These are phyloP conservation scores for Rhodocollybia butyracea DNA, from an alignment of 768 basidiomycete genomes.

Conservation along the genomic window DNA sequence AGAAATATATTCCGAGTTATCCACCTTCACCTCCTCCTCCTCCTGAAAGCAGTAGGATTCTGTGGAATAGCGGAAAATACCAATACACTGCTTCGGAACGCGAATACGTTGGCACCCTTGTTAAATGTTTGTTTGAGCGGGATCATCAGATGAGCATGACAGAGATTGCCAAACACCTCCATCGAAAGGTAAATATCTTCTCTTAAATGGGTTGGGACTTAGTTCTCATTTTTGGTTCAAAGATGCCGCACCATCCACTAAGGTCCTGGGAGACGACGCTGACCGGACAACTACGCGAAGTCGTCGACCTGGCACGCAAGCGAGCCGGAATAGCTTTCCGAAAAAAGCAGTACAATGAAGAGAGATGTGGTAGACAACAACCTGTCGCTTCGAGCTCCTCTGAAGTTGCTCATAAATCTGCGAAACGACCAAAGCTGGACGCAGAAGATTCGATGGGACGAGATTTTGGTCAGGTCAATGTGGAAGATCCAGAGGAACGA, in stretches of 20 bases:
- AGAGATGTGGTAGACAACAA: neutral
- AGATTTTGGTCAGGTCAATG: constrained; percentile 52
- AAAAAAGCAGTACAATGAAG: constrained; percentile 25
- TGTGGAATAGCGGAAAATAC: constrained; percentile 28
- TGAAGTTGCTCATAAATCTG: neutral
- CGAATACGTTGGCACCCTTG: constrained; percentile 44
- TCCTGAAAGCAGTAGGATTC: constrained; percentile 25
- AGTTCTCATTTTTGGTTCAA: neutral
- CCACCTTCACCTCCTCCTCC: constrained; percentile 47
- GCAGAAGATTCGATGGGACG: constrained; percentile 17
- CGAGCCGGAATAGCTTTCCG: constrained; percentile 48
- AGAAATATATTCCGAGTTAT: constrained; percentile 3
- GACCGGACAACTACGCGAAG: constrained; percentile 23
- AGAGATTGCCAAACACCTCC: constrained; percentile 35
- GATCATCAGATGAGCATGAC: constrained; percentile 42
- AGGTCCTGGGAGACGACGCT: constrained; percentile 51
- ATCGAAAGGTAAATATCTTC: constrained; percentile 40
- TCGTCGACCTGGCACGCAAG: constrained; percentile 47
- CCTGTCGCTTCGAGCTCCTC: too few relatives aligned
- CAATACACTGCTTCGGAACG: constrained; percentile 50
- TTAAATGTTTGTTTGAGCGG: constrained; percentile 40
- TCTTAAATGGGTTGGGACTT: neutral
- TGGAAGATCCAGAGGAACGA: constrained; percentile 19
- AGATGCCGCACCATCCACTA: constrained; percentile 61
- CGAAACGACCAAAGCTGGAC: neutral